A percentile compares a stretch with the other conserved stretches of the same genome.
phyloP scores from a whole-genome alignment of 805 yeast genomes.

The Ogataea trehalophila region DNA sequence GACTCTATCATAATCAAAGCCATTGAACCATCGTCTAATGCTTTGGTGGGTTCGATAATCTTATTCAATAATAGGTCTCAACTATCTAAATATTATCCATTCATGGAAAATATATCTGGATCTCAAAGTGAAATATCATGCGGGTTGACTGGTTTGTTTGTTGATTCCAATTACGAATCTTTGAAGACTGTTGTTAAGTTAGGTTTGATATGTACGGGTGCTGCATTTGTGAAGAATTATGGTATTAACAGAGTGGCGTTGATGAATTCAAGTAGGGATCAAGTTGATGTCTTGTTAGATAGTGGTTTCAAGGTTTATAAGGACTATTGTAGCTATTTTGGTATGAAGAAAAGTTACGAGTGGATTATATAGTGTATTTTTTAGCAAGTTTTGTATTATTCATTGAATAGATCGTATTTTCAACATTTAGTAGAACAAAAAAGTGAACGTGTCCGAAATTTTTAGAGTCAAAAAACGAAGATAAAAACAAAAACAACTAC shows the following conservation, averaged over 20 bases:
- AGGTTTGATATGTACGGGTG: constrained; percentile 54
- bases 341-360: constrained; percentile 20
- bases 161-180: constrained; percentile 48
- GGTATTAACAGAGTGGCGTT: constrained; percentile 11
- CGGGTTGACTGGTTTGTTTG: constrained; percentile 48
- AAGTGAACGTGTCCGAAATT: too few relatives aligned
- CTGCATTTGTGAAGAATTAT: constrained; percentile 39
- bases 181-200: constrained; percentile 49
- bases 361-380: constrained; percentile 10
- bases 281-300: constrained; percentile 14
- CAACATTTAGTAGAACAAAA: too few relatives aligned
- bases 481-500: too few relatives aligned
- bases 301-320: constrained; percentile 23
- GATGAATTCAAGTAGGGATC: constrained; percentile 9
- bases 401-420: too few relatives aligned
- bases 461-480: too few relatives aligned
- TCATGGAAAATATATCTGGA: constrained; percentile 37
- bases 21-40: constrained; percentile 46
- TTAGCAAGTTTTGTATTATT: too few relatives aligned
- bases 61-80: constrained; percentile 42
- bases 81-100: constrained; percentile 46
- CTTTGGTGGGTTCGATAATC: constrained; percentile 48
- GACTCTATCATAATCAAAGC: constrained; percentile 46
- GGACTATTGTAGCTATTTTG: constrained; percentile 21
- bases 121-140: constrained; percentile 30